A percentile compares a stretch with the other conserved stretches of the same genome.
phyloP scores from a whole-genome alignment of 352 stramenopile species.

The Phytophthora podocarpi region DNA sequence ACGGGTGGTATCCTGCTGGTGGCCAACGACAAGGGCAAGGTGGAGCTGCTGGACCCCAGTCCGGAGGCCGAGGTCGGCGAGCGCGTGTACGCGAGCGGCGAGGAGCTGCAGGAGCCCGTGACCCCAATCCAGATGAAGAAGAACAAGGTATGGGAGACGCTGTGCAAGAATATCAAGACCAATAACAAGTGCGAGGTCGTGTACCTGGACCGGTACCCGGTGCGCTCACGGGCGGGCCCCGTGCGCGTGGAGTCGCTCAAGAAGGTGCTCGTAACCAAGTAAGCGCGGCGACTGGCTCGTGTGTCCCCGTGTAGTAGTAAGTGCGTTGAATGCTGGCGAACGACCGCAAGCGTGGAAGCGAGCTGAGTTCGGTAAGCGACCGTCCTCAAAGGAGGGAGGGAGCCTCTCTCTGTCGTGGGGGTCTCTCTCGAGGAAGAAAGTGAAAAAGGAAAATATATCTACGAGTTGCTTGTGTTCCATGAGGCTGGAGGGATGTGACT shows the following conservation, averaged over 20 bases:
- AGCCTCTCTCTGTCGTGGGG: background rate
- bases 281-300: slow-evolving; percentile 15
- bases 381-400: background rate
- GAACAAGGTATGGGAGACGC: slow-evolving; percentile 82
- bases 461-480: slow-evolving; percentile 25
- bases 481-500: background rate
- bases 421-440: background rate
- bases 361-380: slow-evolving; percentile 21
- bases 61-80: slow-evolving; percentile 71
- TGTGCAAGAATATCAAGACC: slow-evolving; percentile 78
- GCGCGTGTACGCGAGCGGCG: slow-evolving; percentile 72
- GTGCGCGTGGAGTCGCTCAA: slow-evolving; percentile 69
- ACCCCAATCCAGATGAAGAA: slow-evolving; percentile 87
- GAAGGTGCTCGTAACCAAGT: slow-evolving; percentile 53
- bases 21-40: slow-evolving; percentile 57
- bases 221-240: slow-evolving; percentile 60
- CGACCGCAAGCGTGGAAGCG: slow-evolving; percentile 23
- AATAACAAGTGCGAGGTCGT: slow-evolving; percentile 79
- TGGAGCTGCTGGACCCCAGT: slow-evolving; percentile 69
- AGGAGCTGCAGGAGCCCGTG: slow-evolving; percentile 72
- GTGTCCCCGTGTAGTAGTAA: slow-evolving; percentile 17
- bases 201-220: slow-evolving; percentile 66
- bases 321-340: slow-evolving; percentile 20
- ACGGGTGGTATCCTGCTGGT: slow-evolving; percentile 65
- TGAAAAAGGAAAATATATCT: slow-evolving; percentile 23